A percentile compares a stretch with the other conserved stretches of the same genome.
phyloP scores from a whole-genome alignment of 305 asterid genomes.

The Solanum hybrid region DNA sequence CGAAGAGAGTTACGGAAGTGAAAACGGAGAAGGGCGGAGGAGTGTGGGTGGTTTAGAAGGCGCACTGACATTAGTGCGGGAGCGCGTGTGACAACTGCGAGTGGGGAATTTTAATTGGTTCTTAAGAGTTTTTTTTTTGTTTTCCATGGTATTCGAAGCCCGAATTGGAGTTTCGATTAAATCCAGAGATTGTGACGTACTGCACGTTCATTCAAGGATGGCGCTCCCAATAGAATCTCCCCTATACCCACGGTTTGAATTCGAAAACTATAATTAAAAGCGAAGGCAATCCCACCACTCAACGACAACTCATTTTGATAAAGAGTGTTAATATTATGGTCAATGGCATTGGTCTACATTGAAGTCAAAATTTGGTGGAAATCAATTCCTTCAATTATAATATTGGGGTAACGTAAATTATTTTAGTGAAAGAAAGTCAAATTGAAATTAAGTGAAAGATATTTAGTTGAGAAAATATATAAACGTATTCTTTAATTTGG shows the following conservation, averaged over 20 bases:
- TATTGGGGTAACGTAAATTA: not conserved
- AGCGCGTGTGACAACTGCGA: not conserved
- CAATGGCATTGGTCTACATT: not conserved
- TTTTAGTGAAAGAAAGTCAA: not conserved
- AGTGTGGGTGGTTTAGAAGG: constrained; percentile 6
- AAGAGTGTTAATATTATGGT: too few species aligned
- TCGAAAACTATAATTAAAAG: too few species aligned
- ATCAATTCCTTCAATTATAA: not conserved
- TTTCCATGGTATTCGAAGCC: rapidly evolving
- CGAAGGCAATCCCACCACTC: too few species aligned
- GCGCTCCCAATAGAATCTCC: not conserved
- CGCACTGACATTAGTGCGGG: constrained; percentile 14
- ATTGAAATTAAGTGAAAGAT: not conserved
- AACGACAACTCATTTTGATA: not conserved
- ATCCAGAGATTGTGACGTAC: too few species aligned
- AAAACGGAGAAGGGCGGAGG: not conserved
- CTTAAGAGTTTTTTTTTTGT: not conserved
- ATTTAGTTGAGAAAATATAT: too few species aligned
- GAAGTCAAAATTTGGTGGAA: not conserved
- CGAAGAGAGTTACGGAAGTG: not conserved
- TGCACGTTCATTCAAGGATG: too few species aligned
- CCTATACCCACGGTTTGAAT: not conserved
- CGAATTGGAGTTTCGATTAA: rapidly evolving
- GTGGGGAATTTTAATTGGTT: not conserved
- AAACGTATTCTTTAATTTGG: not conserved